phyloP scores from a whole-genome alignment of 495 filamentous ascomycete species.

The Penicillium herquei region DNA sequence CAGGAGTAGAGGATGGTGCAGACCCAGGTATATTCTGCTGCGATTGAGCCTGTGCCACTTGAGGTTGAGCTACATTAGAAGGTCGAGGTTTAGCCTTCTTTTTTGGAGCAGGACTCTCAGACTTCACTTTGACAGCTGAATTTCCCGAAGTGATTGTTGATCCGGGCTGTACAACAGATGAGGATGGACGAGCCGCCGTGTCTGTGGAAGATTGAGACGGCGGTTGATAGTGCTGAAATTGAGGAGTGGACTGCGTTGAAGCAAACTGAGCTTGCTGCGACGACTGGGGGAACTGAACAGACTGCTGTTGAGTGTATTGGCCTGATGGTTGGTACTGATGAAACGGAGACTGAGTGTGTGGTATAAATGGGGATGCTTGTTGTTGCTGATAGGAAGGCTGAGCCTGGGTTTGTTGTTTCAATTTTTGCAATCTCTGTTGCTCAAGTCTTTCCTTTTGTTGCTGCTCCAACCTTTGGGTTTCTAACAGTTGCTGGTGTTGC shows the following conservation, averaged over 20 bases:
- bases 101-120: conserved; percentile 20
- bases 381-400: conserved; percentile 22
- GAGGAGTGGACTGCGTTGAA: conserved; percentile 8
- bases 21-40: conserved; percentile 4
- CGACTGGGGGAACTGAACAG: conserved; percentile 10
- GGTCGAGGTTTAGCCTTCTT: conserved; percentile 24
- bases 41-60: conserved; percentile 9
- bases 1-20: background rate
- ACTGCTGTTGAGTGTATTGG: conserved; percentile 8
- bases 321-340: conserved; percentile 22
- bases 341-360: conserved; percentile 18
- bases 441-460: conserved; percentile 10
- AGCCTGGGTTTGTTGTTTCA: conserved; percentile 23
- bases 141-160: conserved; percentile 2
- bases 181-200: background rate
- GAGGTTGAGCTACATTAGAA: conserved; percentile 7
- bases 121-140: conserved; percentile 12
- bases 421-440: conserved; percentile 16
- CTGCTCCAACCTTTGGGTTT: conserved; percentile 15
- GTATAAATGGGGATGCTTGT: conserved; percentile 9
- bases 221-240: conserved; percentile 27
- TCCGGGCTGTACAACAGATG: conserved; percentile 3
- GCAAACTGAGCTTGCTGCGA: conserved; percentile 15
- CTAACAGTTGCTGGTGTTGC: conserved; percentile 10
- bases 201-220: conserved; percentile 12